Percentiles rank a stretch among this genome's conserved stretches.
These are phyloP conservation scores for Corymbia citriodora DNA, from an alignment of 441 rosid species.

Conservation along the genomic window DNA sequence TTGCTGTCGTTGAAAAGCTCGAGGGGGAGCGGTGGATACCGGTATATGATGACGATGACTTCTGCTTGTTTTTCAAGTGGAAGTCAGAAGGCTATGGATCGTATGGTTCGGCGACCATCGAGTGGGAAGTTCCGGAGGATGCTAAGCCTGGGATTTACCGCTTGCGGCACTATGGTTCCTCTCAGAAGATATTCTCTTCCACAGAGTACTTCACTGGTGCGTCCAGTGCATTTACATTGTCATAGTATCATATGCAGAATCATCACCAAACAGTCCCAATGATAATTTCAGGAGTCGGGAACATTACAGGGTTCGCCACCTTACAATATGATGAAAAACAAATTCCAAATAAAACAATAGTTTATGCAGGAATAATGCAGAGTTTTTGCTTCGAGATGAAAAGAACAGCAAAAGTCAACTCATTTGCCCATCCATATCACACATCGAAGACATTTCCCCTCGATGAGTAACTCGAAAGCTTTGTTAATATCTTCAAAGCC, in stretches of 20 bases:
- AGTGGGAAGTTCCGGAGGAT: slow-evolving; percentile 40
- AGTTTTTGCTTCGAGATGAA: background rate
- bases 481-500: slow-evolving; percentile 64
- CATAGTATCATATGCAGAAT: slow-evolving; percentile 1
- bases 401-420: background rate
- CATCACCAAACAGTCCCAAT: background rate
- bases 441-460: slow-evolving; percentile 60
- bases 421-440: slow-evolving; percentile 66
- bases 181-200: slow-evolving; percentile 25
- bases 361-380: background rate
- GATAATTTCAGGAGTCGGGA: background rate
- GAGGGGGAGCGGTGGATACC: slow-evolving; percentile 35
- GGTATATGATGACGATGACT: slow-evolving; percentile 55
- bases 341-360: background rate
- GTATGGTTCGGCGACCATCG: slow-evolving; percentile 35
- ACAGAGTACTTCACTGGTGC: slow-evolving; percentile 41
- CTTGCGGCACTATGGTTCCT: slow-evolving; percentile 50
- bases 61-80: slow-evolving; percentile 45
- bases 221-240: slow-evolving; percentile 41
- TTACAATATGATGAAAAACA: background rate
- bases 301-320: background rate
- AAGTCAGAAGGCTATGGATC: slow-evolving; percentile 15
- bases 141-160: slow-evolving; percentile 33
- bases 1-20: slow-evolving; percentile 48
- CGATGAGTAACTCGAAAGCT: slow-evolving; percentile 55